Conservation (phyloP, 371 early-diverging fungal genomes). For the Parasitella parasitica region DNA sequence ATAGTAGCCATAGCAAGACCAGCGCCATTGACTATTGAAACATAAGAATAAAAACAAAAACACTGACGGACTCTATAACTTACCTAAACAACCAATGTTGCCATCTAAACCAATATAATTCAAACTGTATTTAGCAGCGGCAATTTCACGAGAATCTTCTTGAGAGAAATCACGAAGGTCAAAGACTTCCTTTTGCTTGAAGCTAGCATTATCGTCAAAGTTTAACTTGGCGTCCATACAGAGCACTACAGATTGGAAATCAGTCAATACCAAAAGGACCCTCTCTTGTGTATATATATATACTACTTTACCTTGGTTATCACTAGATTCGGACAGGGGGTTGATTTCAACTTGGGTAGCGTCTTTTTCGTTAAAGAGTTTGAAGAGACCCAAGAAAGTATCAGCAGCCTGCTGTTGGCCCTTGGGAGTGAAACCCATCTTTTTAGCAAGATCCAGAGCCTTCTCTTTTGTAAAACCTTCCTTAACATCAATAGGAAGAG, state of each 20-base stretch:
- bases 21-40: slow-evolving; percentile 88
- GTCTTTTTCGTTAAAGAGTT: slow-evolving; percentile 95
- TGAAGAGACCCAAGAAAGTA: slow-evolving; percentile 90
- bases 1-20: slow-evolving; percentile 99
- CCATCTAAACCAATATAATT: slow-evolving; percentile 99
- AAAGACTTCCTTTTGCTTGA: slow-evolving; percentile 93
- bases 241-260: slow-evolving; percentile 28
- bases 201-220: slow-evolving; percentile 98
- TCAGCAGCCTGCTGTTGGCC: slow-evolving; percentile 86
- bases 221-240: slow-evolving; percentile 75
- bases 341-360: slow-evolving; percentile 98
- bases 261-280: neutral
- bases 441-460: slow-evolving; percentile 69
- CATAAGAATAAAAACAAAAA: neutral
- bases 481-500: slow-evolving; percentile 78
- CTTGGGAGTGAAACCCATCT: slow-evolving; percentile 87
- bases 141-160: slow-evolving; percentile 97
- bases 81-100: slow-evolving; percentile 70
- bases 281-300: neutral
- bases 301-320: slow-evolving; percentile 73
- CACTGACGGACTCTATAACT: slow-evolving; percentile 1
- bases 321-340: slow-evolving; percentile 91
- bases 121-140: slow-evolving; percentile 93
- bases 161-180: slow-evolving; percentile 89
- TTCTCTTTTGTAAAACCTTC: slow-evolving; percentile 63